phyloP scores from a whole-genome alignment of 2,329 filamentous ascomycete species.

The Fusarium udum region DNA sequence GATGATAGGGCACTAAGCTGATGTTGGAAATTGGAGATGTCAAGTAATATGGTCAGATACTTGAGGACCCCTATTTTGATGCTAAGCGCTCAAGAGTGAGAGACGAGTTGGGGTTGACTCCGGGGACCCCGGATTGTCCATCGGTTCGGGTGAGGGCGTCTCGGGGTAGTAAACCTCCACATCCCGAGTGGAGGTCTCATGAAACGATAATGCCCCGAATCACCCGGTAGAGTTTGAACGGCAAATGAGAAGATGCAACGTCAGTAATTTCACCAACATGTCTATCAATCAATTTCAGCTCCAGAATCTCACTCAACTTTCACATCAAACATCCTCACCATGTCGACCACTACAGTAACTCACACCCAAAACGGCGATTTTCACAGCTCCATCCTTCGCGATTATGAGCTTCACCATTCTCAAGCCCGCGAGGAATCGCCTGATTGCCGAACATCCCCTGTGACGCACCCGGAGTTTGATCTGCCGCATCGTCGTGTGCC shows the following conservation, averaged over 20 bases:
- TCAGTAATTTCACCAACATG: not conserved
- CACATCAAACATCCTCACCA: not conserved
- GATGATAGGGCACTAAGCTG: not conserved
- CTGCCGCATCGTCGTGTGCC: conserved; percentile 21
- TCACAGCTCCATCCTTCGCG: conserved; percentile 8
- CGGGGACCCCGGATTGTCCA: conserved; percentile 10
- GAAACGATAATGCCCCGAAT: not conserved
- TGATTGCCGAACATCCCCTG: not conserved
- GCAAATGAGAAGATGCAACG: not conserved
- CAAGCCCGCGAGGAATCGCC: not conserved
- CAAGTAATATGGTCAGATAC: not conserved
- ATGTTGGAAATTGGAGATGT: not conserved
- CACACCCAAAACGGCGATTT: conserved; percentile 5
- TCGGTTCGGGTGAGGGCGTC: conserved; percentile 14
- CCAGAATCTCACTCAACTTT: not conserved
- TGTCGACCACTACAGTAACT: conserved; percentile 22
- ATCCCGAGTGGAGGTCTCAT: conserved; percentile 26
- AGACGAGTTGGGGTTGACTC: not conserved
- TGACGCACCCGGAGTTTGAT: conserved; percentile 9
- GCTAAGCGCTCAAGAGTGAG: not conserved
- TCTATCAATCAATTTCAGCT: not conserved
- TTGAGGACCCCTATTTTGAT: not conserved
- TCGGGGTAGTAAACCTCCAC: conserved; percentile 6
- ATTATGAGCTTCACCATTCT: conserved; percentile 30
- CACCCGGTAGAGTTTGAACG: not conserved